phyloP scores from a whole-genome alignment of 2,329 filamentous ascomycete genomes.

The Pyrenophora tritici-repentis region DNA sequence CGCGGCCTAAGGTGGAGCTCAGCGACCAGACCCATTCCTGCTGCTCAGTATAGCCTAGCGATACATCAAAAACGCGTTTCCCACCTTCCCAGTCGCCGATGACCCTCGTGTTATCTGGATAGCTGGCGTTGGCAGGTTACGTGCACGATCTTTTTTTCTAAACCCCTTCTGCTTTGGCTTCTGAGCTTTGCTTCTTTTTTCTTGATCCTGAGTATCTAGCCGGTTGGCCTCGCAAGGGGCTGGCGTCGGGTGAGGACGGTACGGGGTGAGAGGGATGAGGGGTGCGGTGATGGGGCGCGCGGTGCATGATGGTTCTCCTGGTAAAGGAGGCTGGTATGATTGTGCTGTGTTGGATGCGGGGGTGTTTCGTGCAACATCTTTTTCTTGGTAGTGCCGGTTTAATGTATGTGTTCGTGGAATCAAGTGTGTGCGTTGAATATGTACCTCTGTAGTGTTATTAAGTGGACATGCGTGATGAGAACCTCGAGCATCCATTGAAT shows the following conservation, averaged over 20 bases:
- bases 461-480: no score
- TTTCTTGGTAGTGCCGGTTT: not conserved
- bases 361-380: conserved; percentile 5
- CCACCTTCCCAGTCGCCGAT: conserved; percentile 32
- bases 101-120: not conserved
- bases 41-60: conserved; percentile 60
- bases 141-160: conserved; percentile 8
- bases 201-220: conserved; percentile 6
- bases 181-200: not conserved
- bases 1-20: conserved; percentile 59
- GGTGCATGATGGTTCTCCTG: conserved; percentile 4
- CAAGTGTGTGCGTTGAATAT: no score
- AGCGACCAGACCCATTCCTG: conserved; percentile 58
- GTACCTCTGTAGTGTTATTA: no score
- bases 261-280: not conserved
- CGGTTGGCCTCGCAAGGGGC: not conserved
- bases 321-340: not conserved
- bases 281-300: not conserved
- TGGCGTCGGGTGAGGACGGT: conserved; percentile 21
- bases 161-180: not conserved
- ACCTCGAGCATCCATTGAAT: no score
- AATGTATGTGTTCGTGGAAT: no score
- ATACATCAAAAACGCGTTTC: conserved; percentile 47
- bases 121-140: conserved; percentile 5
- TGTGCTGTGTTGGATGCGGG: not conserved